phyloP scores from a whole-genome alignment of 1,139 yeast genomes.

The Hyphopichia buzzinii region DNA sequence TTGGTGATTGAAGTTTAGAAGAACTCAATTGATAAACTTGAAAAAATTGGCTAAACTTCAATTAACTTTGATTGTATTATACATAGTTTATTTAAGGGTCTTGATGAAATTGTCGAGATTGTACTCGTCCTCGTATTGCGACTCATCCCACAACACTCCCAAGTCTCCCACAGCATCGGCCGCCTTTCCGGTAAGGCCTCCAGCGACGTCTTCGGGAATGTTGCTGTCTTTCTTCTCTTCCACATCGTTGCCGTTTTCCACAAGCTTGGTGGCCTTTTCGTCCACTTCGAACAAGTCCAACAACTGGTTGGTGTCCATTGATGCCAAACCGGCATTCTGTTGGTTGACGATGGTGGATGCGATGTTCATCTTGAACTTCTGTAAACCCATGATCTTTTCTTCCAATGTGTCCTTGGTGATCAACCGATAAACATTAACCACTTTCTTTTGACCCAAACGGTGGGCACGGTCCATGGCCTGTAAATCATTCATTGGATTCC shows the following conservation, averaged over 20 bases:
- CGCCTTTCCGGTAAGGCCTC: slow-evolving; percentile 61
- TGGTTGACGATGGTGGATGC: slow-evolving; percentile 96
- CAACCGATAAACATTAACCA: slow-evolving; percentile 89
- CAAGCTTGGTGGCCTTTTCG: slow-evolving; percentile 46
- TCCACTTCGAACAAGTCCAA: slow-evolving; percentile 84
- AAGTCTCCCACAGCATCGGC: slow-evolving; percentile 80
- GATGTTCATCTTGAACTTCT: slow-evolving; percentile 94
- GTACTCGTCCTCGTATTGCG: slow-evolving; percentile 95
- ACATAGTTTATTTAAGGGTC: slow-evolving; percentile 49
- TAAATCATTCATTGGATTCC: slow-evolving; percentile 99
- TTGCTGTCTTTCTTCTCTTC: slow-evolving; percentile 27
- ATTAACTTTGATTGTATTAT: too few relatives aligned
- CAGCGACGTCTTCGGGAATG: slow-evolving; percentile 54
- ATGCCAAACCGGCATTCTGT: slow-evolving; percentile 89
- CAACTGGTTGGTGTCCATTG: slow-evolving; percentile 96
- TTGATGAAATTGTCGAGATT: slow-evolving; percentile 90
- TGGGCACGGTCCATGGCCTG: slow-evolving; percentile 99
- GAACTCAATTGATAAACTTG: too few relatives aligned
- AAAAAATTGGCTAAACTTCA: too few relatives aligned
- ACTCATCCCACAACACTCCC: slow-evolving; percentile 95
- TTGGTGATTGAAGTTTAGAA: too few relatives aligned
- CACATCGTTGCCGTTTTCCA: slow-evolving; percentile 14
- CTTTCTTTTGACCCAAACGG: slow-evolving; percentile 95
- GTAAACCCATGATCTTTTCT: slow-evolving; percentile 98
- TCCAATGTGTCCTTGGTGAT: slow-evolving; percentile 92